A percentile compares a stretch with the other conserved stretches of the same genome.
Conservation (phyloP, 352 stramenopile species). For the Globisporangium nodosum region DNA sequence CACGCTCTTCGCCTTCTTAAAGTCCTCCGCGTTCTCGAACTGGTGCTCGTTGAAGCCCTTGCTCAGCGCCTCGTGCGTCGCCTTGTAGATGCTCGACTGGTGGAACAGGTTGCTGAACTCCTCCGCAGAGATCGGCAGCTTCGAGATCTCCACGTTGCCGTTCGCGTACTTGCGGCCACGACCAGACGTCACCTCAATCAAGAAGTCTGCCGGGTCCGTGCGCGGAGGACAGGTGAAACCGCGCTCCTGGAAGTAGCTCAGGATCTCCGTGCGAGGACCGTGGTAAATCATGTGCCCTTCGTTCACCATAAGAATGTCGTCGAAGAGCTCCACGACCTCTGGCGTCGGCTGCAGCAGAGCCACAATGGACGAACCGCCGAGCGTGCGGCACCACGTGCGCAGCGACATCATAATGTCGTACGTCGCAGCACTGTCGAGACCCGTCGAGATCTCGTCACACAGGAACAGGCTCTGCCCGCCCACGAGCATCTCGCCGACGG, state of each 20-base stretch:
- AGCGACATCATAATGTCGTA: constrained; percentile 84
- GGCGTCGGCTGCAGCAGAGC: constrained; percentile 67
- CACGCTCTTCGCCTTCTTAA: constrained; percentile 49
- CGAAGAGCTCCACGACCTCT: constrained; percentile 93
- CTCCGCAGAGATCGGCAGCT: constrained; percentile 23
- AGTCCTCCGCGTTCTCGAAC: constrained; percentile 54
- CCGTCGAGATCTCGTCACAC: constrained; percentile 69
- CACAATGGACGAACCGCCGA: constrained; percentile 25
- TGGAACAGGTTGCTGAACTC: constrained; percentile 56
- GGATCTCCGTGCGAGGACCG: constrained; percentile 62
- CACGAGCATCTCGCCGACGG: constrained; percentile 39
- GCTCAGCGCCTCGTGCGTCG: constrained; percentile 41
- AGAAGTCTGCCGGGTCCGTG: constrained; percentile 59
- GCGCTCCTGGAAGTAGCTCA: constrained; percentile 80
- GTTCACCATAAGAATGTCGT: constrained; percentile 93
- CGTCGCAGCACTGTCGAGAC: constrained; percentile 79
- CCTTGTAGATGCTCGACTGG: constrained; percentile 48
- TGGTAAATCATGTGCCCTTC: constrained; percentile 93
- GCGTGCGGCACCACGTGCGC: constrained; percentile 22
- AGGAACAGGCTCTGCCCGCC: constrained; percentile 57
- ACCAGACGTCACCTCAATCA: constrained; percentile 65
- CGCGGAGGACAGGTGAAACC: constrained; percentile 65
- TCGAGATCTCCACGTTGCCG: constrained; percentile 19
- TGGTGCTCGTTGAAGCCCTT: constrained; percentile 50
- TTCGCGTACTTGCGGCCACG: constrained; percentile 33